These are phyloP conservation scores for Ambispora gerdemannii DNA, from an alignment of 192 early-diverging fungal species.

Conservation along the genomic window DNA sequence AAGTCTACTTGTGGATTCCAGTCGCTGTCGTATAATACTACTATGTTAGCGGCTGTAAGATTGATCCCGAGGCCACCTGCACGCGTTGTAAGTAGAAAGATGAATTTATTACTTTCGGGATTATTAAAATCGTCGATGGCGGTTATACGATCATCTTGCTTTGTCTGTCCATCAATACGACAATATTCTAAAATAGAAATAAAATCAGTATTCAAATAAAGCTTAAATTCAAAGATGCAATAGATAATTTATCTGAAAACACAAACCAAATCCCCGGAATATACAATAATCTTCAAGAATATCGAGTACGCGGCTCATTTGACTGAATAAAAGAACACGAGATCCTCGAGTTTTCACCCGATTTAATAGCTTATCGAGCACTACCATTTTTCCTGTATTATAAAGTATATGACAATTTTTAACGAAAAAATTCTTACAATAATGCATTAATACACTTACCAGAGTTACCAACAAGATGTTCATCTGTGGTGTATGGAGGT, in stretches of 20 bases:
- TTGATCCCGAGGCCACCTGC: slow-evolving; percentile 99
- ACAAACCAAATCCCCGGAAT: slow-evolving; percentile 75
- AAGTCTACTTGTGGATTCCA: slow-evolving; percentile 93
- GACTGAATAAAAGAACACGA: slow-evolving; percentile 92
- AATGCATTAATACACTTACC: slow-evolving; percentile 25
- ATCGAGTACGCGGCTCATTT: slow-evolving; percentile 98
- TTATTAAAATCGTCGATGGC: slow-evolving; percentile 94
- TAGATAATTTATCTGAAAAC: no score
- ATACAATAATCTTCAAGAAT: slow-evolving; percentile 97
- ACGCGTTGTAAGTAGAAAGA: slow-evolving; percentile 94
- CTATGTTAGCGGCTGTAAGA: slow-evolving; percentile 91
- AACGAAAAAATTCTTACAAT: not conserved
- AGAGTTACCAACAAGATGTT: slow-evolving; percentile 91
- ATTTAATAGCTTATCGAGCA: slow-evolving; percentile 85
- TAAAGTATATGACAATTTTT: slow-evolving; percentile 11
- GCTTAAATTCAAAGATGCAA: no score
- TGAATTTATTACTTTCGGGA: slow-evolving; percentile 87
- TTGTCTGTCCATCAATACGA: slow-evolving; percentile 94
- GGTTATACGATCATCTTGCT: slow-evolving; percentile 87
- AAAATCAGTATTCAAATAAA: no score
- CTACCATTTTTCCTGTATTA: slow-evolving; percentile 78
- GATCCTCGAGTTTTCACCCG: slow-evolving; percentile 84
- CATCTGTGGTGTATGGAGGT: slow-evolving; percentile 94
- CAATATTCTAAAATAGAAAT: slow-evolving; percentile 82
- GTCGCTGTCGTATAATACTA: slow-evolving; percentile 95